Percentiles rank a stretch among this genome's conserved stretches.
phyloP scores from a whole-genome alignment of 1,284 basidiomycete genomes.

The Leccinum insolens region DNA sequence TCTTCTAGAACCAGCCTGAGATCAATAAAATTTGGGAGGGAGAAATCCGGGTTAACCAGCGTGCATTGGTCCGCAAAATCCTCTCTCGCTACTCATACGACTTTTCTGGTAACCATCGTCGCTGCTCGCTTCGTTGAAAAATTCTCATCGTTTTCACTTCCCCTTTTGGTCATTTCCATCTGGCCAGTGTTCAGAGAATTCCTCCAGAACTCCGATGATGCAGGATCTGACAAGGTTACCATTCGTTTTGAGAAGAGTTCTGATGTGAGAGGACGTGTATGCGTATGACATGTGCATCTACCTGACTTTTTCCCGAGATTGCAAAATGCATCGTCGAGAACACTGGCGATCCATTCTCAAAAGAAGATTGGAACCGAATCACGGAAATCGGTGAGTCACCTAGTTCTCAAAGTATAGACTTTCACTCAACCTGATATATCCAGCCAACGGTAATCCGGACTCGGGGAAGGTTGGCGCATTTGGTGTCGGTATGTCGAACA shows the following conservation, averaged over 20 bases:
- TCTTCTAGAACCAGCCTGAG: slow-evolving; percentile 24
- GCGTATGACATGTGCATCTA: not conserved
- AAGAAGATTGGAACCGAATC: slow-evolving; percentile 81
- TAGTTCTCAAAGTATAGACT: not conserved
- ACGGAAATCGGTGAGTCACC: slow-evolving; percentile 75
- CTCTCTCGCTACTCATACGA: slow-evolving; percentile 87
- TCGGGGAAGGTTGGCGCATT: slow-evolving; percentile 55
- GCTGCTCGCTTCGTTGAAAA: not conserved
- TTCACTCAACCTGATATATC: not conserved
- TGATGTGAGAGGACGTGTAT: not conserved
- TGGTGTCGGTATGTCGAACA: slow-evolving; percentile 68
- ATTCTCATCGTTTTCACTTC: not conserved
- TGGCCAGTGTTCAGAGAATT: slow-evolving; percentile 84
- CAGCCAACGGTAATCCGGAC: slow-evolving; percentile 79
- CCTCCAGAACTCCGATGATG: slow-evolving; percentile 94
- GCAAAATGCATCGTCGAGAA: slow-evolving; percentile 83
- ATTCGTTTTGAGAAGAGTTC: slow-evolving; percentile 65
- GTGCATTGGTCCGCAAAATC: slow-evolving; percentile 90
- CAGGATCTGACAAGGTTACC: slow-evolving; percentile 76
- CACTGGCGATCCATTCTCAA: slow-evolving; percentile 79
- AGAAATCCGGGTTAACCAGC: slow-evolving; percentile 91
- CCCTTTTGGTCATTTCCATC: not conserved
- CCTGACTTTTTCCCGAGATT: slow-evolving; percentile 43
- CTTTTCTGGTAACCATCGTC: slow-evolving; percentile 52
- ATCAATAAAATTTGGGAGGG: slow-evolving; percentile 48